phyloP scores from a whole-genome alignment of 257 asterid species.

The Nicotiana otophora region DNA sequence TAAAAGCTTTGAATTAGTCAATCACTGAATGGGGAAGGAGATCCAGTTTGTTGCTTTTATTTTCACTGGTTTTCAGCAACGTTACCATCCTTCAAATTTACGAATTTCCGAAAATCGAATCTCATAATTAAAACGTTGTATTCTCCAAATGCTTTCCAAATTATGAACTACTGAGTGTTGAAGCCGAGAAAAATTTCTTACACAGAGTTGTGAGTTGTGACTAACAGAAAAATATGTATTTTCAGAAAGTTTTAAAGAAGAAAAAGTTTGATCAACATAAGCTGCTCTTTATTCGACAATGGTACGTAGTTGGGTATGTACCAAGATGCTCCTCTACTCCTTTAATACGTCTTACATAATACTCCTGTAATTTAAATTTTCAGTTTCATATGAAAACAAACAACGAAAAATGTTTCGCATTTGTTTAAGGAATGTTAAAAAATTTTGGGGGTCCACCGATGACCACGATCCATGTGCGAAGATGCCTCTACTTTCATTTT shows the following conservation, averaged over 20 bases:
- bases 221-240: too few relatives aligned
- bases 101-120: background rate
- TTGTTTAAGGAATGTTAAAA: background rate
- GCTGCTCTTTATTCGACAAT: background rate
- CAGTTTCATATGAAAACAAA: background rate
- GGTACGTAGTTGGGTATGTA: background rate
- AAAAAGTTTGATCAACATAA: background rate
- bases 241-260: too few relatives aligned
- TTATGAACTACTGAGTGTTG: too few relatives aligned
- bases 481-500: background rate
- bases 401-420: background rate
- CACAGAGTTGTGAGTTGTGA: background rate
- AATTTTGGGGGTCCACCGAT: background rate
- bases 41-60: too few relatives aligned
- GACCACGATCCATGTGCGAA: background rate
- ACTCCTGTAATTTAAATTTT: too few relatives aligned
- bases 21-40: too few relatives aligned
- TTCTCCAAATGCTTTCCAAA: too few relatives aligned
- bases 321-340: background rate
- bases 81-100: background rate
- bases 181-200: too few relatives aligned
- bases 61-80: too few relatives aligned
- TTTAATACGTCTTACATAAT: background rate
- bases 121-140: too few relatives aligned
- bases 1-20: too few relatives aligned